Percentiles rank a stretch among this genome's conserved stretches.
phyloP scores from a whole-genome alignment of 2,329 filamentous ascomycete species.

The Coniosporium tulheliwenetii region DNA sequence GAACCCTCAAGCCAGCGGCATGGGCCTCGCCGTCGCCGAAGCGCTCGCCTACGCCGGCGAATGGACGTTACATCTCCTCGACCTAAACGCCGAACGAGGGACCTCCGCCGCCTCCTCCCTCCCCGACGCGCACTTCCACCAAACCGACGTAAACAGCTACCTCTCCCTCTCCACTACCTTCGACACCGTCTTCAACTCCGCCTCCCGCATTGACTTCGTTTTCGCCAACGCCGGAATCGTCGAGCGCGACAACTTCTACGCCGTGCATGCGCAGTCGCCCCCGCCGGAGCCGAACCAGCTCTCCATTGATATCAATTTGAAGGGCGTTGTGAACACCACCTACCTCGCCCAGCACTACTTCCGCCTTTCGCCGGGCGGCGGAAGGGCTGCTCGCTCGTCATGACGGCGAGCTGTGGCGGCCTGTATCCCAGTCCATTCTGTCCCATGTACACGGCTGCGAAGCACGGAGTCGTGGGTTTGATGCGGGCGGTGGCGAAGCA shows the following conservation, averaged over 20 bases:
- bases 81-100: slow-evolving; percentile 21
- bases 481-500: slow-evolving; percentile 20
- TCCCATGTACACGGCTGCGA: slow-evolving; percentile 23
- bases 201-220: slow-evolving; percentile 27
- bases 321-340: slow-evolving; percentile 23
- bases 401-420: slow-evolving; percentile 22
- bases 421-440: slow-evolving; percentile 20
- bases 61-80: slow-evolving; percentile 25
- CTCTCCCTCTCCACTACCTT: slow-evolving; percentile 17
- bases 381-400: slow-evolving; percentile 14
- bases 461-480: slow-evolving; percentile 24
- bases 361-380: slow-evolving; percentile 13
- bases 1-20: slow-evolving; percentile 21
- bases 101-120: slow-evolving; percentile 11
- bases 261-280: slow-evolving; percentile 10
- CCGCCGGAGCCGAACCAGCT: slow-evolving; percentile 17
- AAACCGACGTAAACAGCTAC: slow-evolving; percentile 23
- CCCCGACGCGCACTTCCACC: slow-evolving; percentile 20
- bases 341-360: slow-evolving; percentile 27
- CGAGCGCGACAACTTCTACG: slow-evolving; percentile 26
- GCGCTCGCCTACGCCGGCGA: slow-evolving; percentile 18
- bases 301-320: slow-evolving; percentile 26
- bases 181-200: slow-evolving; percentile 17
- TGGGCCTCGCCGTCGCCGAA: slow-evolving; percentile 26
- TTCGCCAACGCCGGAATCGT: slow-evolving; percentile 33